These are phyloP conservation scores for Macrophomina pseudophaseolina DNA, from an alignment of 2,329 filamentous ascomycete genomes.

Conservation along the genomic window DNA sequence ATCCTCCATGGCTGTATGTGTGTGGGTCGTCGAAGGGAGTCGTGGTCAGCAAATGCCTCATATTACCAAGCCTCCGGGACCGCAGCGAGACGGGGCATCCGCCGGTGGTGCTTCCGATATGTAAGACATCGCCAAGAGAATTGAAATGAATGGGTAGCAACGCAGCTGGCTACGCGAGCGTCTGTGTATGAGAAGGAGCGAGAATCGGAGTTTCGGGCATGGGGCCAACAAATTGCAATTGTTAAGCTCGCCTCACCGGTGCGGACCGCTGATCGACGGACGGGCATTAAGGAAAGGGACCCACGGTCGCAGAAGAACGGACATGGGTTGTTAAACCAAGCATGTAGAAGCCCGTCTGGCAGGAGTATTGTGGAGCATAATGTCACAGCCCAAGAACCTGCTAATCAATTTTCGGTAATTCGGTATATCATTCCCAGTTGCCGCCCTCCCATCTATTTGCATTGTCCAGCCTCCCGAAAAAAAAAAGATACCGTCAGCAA, in stretches of 20 bases:
- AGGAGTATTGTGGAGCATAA: neutral
- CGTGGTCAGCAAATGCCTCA: no score
- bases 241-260: neutral
- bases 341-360: no score
- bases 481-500: neutral
- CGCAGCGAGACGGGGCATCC: no score
- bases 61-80: no score
- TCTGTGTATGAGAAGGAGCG: neutral
- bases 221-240: no score
- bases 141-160: neutral
- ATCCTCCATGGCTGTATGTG: no score
- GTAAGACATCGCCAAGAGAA: neutral
- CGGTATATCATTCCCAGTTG: conserved; percentile 1
- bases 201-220: neutral
- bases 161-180: neutral
- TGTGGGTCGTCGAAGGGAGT: no score
- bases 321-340: no score
- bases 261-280: neutral
- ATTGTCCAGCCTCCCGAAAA: neutral
- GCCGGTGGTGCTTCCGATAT: neutral
- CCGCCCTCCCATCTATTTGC: neutral
- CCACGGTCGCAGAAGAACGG: no score
- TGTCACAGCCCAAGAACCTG: neutral
- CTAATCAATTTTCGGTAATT: neutral
- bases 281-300: no score